Percentiles rank a stretch among this genome's conserved stretches.
phyloP scores from a whole-genome alignment of 768 basidiomycete species.

The Scleroderma bovista region DNA sequence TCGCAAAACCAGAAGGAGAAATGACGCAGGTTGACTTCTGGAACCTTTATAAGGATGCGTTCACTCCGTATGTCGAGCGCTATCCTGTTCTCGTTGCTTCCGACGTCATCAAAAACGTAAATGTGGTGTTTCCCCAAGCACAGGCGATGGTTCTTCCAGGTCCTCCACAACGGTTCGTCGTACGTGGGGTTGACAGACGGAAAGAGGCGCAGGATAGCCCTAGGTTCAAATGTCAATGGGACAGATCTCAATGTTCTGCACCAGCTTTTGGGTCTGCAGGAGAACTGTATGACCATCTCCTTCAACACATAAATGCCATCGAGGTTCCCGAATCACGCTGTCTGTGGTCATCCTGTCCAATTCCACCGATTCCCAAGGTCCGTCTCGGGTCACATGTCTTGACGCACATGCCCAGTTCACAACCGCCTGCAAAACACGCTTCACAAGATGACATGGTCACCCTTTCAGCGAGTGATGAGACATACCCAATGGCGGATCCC shows the following conservation, averaged over 20 bases:
- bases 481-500: slow-evolving; percentile 55
- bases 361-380: slow-evolving; percentile 39
- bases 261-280: slow-evolving; percentile 45
- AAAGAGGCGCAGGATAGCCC: slow-evolving; percentile 54
- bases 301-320: slow-evolving; percentile 47
- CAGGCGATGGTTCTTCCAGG: slow-evolving; percentile 82
- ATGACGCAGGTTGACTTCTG: slow-evolving; percentile 94
- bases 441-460: slow-evolving; percentile 74
- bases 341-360: slow-evolving; percentile 67
- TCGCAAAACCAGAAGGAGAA: slow-evolving; percentile 68
- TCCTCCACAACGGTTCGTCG: slow-evolving; percentile 73
- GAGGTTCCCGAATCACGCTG: slow-evolving; percentile 50
- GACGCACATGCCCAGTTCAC: slow-evolving; percentile 66
- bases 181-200: slow-evolving; percentile 75
- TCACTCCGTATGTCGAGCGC: slow-evolving; percentile 53
- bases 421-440: slow-evolving; percentile 52
- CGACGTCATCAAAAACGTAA: slow-evolving; percentile 94
- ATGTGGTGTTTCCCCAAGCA: slow-evolving; percentile 76
- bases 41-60: slow-evolving; percentile 86
- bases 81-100: slow-evolving; percentile 72
- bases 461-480: slow-evolving; percentile 47
- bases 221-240: slow-evolving; percentile 76
- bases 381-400: slow-evolving; percentile 63
- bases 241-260: slow-evolving; percentile 49
- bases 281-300: slow-evolving; percentile 71